Evolutionary conservation across 768 basidiomycete genomes (phyloP).

Genomic region (Infundibulicybe gibba): DNA sequence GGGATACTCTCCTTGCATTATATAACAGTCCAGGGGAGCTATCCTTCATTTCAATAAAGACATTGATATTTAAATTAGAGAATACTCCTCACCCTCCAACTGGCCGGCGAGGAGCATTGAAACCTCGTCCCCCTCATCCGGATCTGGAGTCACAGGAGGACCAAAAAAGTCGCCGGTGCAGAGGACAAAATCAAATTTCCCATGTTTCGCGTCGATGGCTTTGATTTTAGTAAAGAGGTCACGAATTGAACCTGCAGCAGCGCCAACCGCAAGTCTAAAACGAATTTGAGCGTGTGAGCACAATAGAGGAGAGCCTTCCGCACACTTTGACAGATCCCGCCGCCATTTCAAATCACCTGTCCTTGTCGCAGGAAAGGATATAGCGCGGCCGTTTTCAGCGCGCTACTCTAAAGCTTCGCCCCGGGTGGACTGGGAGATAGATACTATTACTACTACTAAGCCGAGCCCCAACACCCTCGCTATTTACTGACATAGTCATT

Average conservation of each 20-base stretch:
- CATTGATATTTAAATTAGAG: neutral
- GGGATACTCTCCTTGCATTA: conserved; percentile 82
- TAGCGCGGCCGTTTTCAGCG: no score
- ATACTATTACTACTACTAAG: no score
- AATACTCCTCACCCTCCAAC: conserved; percentile 50
- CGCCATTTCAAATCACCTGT: no score
- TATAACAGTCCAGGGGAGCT: conserved; percentile 90
- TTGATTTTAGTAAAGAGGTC: conserved; percentile 80
- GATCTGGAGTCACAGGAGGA: conserved; percentile 27
- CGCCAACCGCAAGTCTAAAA: conserved; percentile 69
- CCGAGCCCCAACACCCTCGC: no score
- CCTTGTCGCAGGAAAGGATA: no score
- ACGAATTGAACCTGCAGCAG: conserved; percentile 69
- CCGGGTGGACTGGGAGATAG: no score
- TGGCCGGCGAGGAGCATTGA: conserved; percentile 60
- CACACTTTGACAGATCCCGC: conserved; percentile 27
- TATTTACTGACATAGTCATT: no score
- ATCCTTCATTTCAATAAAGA: conserved; percentile 8
- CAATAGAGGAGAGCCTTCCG: no score
- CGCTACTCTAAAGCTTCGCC: no score
- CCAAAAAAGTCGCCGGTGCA: conserved; percentile 89
- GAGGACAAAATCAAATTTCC: conserved; percentile 83
- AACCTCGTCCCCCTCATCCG: conserved; percentile 46
- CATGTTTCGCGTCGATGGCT: conserved; percentile 86
- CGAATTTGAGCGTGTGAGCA: no score